These are phyloP conservation scores for Eremothecium cymbalariae DNA, from an alignment of 1,139 yeast genomes.

Conservation along the genomic window DNA sequence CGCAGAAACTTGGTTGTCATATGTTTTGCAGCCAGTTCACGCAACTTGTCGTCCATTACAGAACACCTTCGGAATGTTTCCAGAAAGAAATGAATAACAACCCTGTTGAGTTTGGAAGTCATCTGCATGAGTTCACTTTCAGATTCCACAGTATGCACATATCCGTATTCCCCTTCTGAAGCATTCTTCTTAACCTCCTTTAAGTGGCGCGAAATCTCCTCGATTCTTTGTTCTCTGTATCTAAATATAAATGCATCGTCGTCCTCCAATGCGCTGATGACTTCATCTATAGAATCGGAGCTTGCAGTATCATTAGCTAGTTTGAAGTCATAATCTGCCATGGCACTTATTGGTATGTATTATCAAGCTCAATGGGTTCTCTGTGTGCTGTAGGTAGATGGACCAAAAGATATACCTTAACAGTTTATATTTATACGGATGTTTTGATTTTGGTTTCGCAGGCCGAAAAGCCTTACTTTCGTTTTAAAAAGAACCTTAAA, in stretches of 20 bases:
- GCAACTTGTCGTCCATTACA: conserved; percentile 46
- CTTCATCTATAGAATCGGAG: conserved; percentile 37
- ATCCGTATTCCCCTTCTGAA: conserved; percentile 37
- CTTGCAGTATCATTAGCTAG: too few relatives aligned
- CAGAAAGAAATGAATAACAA: conserved; percentile 59
- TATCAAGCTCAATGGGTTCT: too few relatives aligned
- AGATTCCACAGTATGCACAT: conserved; percentile 34
- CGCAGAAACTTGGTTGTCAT: conserved; percentile 46
- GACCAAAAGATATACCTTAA: too few relatives aligned
- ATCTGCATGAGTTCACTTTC: conserved; percentile 52
- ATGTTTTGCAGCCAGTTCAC: conserved; percentile 48
- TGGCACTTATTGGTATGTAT: too few relatives aligned
- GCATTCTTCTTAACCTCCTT: conserved; percentile 35
- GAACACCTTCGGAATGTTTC: conserved; percentile 53
- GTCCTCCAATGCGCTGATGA: conserved; percentile 48
- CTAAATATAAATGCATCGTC: conserved; percentile 59
- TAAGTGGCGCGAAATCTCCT: conserved; percentile 45
- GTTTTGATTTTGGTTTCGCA: too few relatives aligned
- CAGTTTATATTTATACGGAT: too few relatives aligned
- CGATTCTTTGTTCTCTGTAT: conserved; percentile 63
- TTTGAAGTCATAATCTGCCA: too few relatives aligned
- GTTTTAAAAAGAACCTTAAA: too few relatives aligned
- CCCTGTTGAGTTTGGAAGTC: conserved; percentile 38
- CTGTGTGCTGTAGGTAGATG: too few relatives aligned
- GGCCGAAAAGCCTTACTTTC: too few relatives aligned